These are phyloP conservation scores for Hymenoscyphus fructigenus DNA, from an alignment of 2,329 filamentous ascomycete genomes.

Conservation along the genomic window DNA sequence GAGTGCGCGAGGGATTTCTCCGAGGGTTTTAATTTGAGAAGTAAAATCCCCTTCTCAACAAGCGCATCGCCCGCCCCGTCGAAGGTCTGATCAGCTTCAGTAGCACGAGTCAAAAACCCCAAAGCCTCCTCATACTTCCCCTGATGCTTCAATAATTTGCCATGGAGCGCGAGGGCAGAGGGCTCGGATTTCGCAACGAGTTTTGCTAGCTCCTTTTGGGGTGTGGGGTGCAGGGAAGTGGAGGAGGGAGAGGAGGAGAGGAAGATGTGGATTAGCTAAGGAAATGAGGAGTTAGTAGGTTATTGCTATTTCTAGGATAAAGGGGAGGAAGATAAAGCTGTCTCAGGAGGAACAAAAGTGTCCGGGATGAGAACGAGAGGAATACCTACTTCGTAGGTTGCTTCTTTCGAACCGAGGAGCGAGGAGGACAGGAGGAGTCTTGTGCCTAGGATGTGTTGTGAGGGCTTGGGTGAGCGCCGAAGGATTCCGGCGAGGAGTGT, in stretches of 20 bases:
- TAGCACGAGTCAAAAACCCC: too few relatives aligned
- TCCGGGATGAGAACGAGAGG: too few relatives aligned
- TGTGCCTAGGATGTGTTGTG: constrained; percentile 26
- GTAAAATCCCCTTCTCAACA: constrained; percentile 26
- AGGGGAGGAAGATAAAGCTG: too few relatives aligned
- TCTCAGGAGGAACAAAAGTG: too few relatives aligned
- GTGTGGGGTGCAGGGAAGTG: background rate
- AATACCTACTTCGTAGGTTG: constrained; percentile 29
- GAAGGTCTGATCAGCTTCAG: constrained; percentile 21
- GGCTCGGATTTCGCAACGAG: constrained; percentile 31
- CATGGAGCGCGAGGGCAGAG: constrained; percentile 33
- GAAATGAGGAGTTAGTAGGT: constrained; percentile 7
- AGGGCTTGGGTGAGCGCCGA: constrained; percentile 18
- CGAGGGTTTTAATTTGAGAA: constrained; percentile 18
- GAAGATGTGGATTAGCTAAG: constrained; percentile 3
- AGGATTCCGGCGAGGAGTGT: constrained; percentile 28
- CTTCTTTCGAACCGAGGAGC: constrained; percentile 30
- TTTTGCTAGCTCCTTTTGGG: constrained; percentile 25
- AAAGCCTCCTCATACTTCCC: constrained; percentile 27
- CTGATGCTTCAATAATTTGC: constrained; percentile 27
- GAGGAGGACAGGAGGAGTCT: constrained; percentile 30
- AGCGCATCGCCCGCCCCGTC: constrained; percentile 32
- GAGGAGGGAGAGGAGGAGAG: background rate
- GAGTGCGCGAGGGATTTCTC: constrained; percentile 20
- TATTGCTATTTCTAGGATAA: too few relatives aligned